Evolutionary conservation across 768 basidiomycete genomes (phyloP).

Genomic region (Naganishia onofrii): DNA sequence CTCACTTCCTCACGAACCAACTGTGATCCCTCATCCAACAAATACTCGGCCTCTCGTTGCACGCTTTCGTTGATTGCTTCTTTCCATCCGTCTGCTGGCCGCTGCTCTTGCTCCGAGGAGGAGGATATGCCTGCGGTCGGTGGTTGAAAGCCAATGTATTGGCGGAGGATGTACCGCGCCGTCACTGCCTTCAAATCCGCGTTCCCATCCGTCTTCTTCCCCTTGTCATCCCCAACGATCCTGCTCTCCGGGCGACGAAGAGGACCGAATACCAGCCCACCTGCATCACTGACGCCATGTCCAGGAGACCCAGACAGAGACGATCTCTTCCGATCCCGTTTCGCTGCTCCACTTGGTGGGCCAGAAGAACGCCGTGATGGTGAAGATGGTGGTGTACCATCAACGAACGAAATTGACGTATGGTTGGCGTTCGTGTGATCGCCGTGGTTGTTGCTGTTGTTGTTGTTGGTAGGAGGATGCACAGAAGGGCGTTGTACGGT

Average conservation of each 20-base stretch:
- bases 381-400: neutral
- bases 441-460: neutral
- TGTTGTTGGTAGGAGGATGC: too few species aligned
- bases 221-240: neutral
- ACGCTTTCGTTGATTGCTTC: neutral
- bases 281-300: too few species aligned
- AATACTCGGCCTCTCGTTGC: neutral
- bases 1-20: neutral
- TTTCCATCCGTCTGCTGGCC: neutral
- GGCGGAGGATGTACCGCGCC: neutral
- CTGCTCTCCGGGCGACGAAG: neutral
- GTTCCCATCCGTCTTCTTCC: too few species aligned
- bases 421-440: neutral
- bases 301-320: neutral
- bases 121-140: neutral
- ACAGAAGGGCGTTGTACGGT: too few species aligned
- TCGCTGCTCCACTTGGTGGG: neutral
- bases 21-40: conserved; percentile 18
- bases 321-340: neutral
- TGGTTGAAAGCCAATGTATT: conserved; percentile 6
- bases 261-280: neutral
- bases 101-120: too few species aligned
- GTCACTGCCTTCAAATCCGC: too few species aligned
- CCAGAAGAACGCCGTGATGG: neutral
- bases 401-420: neutral